Evolutionary conservation across 2,329 filamentous ascomycete genomes (phyloP).

Genomic region (Cytospora chrysosperma): DNA sequence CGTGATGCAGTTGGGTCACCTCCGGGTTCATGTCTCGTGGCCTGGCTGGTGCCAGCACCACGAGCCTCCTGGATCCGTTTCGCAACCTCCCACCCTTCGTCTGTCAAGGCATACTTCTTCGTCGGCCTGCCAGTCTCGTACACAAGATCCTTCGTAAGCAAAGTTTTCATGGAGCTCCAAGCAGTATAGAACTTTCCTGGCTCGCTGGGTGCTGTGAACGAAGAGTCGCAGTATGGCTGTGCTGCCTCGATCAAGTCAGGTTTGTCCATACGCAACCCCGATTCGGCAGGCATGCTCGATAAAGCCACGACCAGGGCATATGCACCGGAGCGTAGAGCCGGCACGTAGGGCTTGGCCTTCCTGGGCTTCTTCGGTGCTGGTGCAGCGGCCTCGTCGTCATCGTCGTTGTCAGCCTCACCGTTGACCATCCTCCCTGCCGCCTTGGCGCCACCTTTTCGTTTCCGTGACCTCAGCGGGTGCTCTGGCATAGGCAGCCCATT

Average conservation of each 20-base stretch:
- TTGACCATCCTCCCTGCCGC: slow-evolving; percentile 34
- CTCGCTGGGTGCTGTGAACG: slow-evolving; percentile 67
- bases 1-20: background rate
- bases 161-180: slow-evolving; percentile 79
- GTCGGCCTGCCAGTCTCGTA: slow-evolving; percentile 68
- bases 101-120: slow-evolving; percentile 68
- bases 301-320: slow-evolving; percentile 72
- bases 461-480: slow-evolving; percentile 46
- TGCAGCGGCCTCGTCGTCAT: slow-evolving; percentile 36
- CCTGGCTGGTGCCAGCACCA: slow-evolving; percentile 13
- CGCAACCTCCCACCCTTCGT: slow-evolving; percentile 76
- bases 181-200: slow-evolving; percentile 73
- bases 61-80: slow-evolving; percentile 56
- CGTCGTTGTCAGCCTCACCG: slow-evolving; percentile 32
- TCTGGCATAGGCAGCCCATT: slow-evolving; percentile 69
- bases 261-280: slow-evolving; percentile 62
- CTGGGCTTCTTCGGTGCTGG: slow-evolving; percentile 55
- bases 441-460: slow-evolving; percentile 33
- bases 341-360: slow-evolving; percentile 68
- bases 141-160: slow-evolving; percentile 71
- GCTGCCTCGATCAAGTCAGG: slow-evolving; percentile 65
- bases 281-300: slow-evolving; percentile 55
- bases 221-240: slow-evolving; percentile 70
- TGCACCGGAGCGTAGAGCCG: slow-evolving; percentile 67
- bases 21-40: background rate